Base-by-base conservation (phyloP, 352 stramenopile species). In the Phytopythium aichiense region DNA sequence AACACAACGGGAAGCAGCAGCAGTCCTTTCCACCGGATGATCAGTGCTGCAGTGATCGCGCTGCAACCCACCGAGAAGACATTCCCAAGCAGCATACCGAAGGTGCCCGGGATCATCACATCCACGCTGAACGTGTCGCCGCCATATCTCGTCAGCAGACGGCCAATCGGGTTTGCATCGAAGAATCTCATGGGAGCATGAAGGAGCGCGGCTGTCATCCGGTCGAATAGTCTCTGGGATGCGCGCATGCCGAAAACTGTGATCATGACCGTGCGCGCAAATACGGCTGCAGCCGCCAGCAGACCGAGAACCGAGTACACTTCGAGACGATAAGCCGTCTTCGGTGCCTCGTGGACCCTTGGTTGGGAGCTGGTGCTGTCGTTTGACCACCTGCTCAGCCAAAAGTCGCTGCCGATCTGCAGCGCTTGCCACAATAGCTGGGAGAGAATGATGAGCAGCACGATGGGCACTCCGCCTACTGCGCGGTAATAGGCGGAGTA, bases 61-160 rank as follows among this genome's bases (percentile, higher is more conserved):
- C 77, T 89, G 61, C 88, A 95, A 0, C 88, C 68, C 6, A 87
- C 92, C 1, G 71, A 82, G 28, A 95, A 77, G 9, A 87, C 73
- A n/a, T 90, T 88, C 15, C 77, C 77, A 45, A 85, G 83, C 59
- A 86, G 81, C 22, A 65, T 68, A 23, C 65, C 78, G 18, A 84
- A 79, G 0, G 71, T 42, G 13, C 70, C 74, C 11, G 81, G 72
- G 2, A 92, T 71, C 40, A 90, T 82, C 4, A 96, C 72, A 71
- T 98, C 92, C 31, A 98, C 76, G 12, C 87, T 88, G 35, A 95
- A 89, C 57, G 98, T 94, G 65, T 98, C 93, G 7, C 84, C 84
- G 4, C 77, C 77, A 73, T 98, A 98, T 6, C 94, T 76, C 30
- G 95, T 97, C 2, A 98, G 46, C 56, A 98, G 96, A 9, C 89